Evolutionary conservation across 1,284 basidiomycete species (phyloP), one percentile per base, ranked within the genome.

Genomic region (Malassezia vespertilionis): DNA sequence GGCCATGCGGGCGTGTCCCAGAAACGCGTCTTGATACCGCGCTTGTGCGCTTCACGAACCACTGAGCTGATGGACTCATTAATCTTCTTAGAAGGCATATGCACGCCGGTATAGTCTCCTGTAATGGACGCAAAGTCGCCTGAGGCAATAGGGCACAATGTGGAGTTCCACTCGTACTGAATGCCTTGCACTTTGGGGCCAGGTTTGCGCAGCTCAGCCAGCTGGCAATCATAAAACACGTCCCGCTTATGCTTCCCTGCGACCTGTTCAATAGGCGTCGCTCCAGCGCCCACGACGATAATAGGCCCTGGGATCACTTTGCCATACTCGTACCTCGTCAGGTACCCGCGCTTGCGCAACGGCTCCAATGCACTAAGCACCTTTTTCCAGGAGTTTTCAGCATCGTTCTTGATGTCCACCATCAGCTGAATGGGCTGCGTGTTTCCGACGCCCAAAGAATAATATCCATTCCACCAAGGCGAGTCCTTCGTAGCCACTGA

Each of bases 341-440:
- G 46, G 48, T 52, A 64, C n/a, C 51, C 44, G 10, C 45, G 33
- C 17, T 40, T 5, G 2, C 52, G 43, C 38, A 81, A 79, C 57
- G 83, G 82, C 22, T 75, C 76, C 0, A 74, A 75, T 22, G 73
- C 82, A 44, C 78, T 77, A 10, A 70, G 65, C 51, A 63, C 82
- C 17, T 18, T 15, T 12, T 11, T 15, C 33, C 33, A 33, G 12
- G 4, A 18, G 4, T 33, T 11, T 15, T 20, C 3, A 8, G n/a
- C 6, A 5, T 18, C 26, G 14, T 39, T 39, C 15, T 39, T 17
- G 15, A 63, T 36, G 33, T 64, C 61, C 5, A 64, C 44, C 3
- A 64, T 58, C 0, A 63, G 54, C 44, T 63, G 61, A 0, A 63
- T 52, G 0, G 58, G 57, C 5, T 49, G 44, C 22, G 41, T 32